Evolutionary conservation across 164 flowering plant genomes (phyloP).

Genomic region (Malania oleifera): DNA sequence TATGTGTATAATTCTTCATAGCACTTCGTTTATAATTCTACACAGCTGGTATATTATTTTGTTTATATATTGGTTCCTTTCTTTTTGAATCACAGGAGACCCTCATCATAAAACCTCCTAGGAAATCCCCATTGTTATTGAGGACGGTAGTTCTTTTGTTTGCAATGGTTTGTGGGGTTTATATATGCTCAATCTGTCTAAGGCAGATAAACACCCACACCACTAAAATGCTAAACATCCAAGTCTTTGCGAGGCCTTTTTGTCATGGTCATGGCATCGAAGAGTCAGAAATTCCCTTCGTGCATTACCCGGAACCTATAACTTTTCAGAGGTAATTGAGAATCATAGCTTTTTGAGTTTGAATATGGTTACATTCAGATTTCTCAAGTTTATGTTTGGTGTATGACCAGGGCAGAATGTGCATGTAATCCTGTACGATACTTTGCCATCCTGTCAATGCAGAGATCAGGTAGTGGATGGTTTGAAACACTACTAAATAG

Average conservation of each 20-base stretch:
- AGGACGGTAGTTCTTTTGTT: slow-evolving; percentile 56
- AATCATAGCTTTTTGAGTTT: neutral
- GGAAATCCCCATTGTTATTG: slow-evolving; percentile 56
- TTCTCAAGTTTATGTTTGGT: slow-evolving; percentile 2
- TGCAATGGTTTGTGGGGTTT: slow-evolving; percentile 65
- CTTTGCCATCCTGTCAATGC: slow-evolving; percentile 71
- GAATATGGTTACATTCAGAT: neutral
- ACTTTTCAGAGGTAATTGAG: slow-evolving; percentile 55
- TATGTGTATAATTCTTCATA: no score
- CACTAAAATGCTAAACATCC: slow-evolving; percentile 24
- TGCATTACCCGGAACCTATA: slow-evolving; percentile 66
- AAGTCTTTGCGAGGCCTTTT: slow-evolving; percentile 33
- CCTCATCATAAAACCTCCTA: slow-evolving; percentile 55
- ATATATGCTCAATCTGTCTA: slow-evolving; percentile 65
- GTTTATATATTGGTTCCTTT: neutral
- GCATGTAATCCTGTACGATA: slow-evolving; percentile 59
- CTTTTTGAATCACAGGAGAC: slow-evolving; percentile 43
- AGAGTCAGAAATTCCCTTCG: slow-evolving; percentile 24
- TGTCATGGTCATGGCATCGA: slow-evolving; percentile 18
- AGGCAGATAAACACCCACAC: slow-evolving; percentile 47
- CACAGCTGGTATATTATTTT: no score
- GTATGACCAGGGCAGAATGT: slow-evolving; percentile 57
- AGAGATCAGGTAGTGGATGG: slow-evolving; percentile 97
- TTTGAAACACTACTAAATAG: slow-evolving; percentile 82
- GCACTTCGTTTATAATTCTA: no score